Base-by-base conservation (phyloP, 192 early-diverging fungal species). In the Geranomyces variabilis region DNA sequence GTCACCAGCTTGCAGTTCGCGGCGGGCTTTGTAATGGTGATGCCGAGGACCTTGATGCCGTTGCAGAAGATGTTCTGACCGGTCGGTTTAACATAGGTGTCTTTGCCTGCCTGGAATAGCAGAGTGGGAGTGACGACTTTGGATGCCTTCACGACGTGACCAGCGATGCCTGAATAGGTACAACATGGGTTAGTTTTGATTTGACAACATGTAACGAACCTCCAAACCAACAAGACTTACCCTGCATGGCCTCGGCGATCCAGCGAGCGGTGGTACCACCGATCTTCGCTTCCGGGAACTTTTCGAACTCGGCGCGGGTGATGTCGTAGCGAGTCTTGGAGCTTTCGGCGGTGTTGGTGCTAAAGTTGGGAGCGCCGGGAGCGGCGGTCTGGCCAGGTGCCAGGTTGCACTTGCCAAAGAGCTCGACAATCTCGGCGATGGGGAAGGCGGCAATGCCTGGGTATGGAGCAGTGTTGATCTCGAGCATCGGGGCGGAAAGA, bases 21-120 rank as follows among this genome's bases (percentile, higher is more conserved):
- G 17, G 58, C 58, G 31, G 58, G 58, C 58, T 60, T 60, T 6
- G 17, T 30, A 26, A 60, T 33, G 29, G 31, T 33, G 29, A 60
- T 26, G 58, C 58, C 58, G 28, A 60, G 58, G 29, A 60, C 58
- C 58, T 60, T 60, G 58, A 60, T 19, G 31, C 58, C 58, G 28
- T 34, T 60, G 31, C 58, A 60, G 9, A 28, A 60, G 58, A 60
- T 26, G 58, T 60, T 60, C 29, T 60, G 58, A 8, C 58, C 58
- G 58, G 3, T 30, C 3, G 22, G 28, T 7, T 60, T 34, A 19
- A 60, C 58, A 26, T 31, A 33, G 3, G 34, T 26, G 47, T 66
- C 64, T 8, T 44, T n/a, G 43, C 41, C 64, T 7, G 64, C 64
- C 14, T 49, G 34, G 14, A 48, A 24, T 8, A 66, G 34, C 47